phyloP scores from a whole-genome alignment of 495 filamentous ascomycete genomes.

The Daldinia caldariorum region DNA sequence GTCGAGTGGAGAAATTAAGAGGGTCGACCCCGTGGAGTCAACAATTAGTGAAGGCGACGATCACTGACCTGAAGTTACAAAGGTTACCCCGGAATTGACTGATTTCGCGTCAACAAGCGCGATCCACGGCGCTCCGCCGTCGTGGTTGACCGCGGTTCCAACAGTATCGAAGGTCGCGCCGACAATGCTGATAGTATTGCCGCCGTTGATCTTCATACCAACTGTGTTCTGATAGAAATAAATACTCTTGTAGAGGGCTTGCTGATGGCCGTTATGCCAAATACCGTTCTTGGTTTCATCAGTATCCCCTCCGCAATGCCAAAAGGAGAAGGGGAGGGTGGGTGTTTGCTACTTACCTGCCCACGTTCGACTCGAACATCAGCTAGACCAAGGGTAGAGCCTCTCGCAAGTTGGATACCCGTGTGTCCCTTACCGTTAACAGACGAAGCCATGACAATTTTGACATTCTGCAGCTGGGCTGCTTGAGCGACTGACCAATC shows the following conservation, averaged over 20 bases:
- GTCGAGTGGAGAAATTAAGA: neutral
- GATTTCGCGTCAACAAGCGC: conserved; percentile 53
- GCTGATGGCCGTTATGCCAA: conserved; percentile 71
- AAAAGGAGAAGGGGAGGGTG: neutral
- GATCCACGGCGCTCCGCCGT: conserved; percentile 55
- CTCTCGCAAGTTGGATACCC: conserved; percentile 71
- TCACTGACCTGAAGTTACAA: conserved; percentile 47
- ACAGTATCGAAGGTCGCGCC: conserved; percentile 63
- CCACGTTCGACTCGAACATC: conserved; percentile 52
- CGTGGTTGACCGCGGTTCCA: conserved; percentile 66
- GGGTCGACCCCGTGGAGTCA: neutral
- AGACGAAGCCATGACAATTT: conserved; percentile 66
- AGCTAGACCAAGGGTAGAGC: conserved; percentile 52
- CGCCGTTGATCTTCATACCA: conserved; percentile 69
- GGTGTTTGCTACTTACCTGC: conserved; percentile 41
- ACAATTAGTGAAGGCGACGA: neutral
- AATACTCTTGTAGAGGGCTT: conserved; percentile 75
- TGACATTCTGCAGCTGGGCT: conserved; percentile 74
- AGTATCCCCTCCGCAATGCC: conserved; percentile 7
- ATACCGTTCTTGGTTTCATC: conserved; percentile 54
- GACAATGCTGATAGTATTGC: conserved; percentile 63
- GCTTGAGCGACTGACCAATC: conserved; percentile 77
- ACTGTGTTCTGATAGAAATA: conserved; percentile 66
- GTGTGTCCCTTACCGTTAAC: conserved; percentile 63
- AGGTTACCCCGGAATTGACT: conserved; percentile 53